Evolutionary conservation across 495 filamentous ascomycete species (phyloP).

Genomic region (Xylaria intraflava): DNA sequence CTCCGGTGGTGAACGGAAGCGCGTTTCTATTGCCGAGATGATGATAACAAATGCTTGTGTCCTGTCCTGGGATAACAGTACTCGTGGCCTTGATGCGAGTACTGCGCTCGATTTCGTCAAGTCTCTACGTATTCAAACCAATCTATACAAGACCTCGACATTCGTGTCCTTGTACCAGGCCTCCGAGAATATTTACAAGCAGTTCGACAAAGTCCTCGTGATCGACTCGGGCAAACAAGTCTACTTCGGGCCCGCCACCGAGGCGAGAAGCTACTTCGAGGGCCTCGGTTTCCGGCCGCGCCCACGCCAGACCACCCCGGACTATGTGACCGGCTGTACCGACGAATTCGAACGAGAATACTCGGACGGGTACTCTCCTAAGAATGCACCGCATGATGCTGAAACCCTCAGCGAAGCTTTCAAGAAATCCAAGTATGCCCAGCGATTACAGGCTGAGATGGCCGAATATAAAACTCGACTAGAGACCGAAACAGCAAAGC

Average conservation of each 20-base stretch:
- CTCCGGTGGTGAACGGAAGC: slow-evolving; percentile 79
- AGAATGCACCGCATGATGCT: slow-evolving; percentile 60
- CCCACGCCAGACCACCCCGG: slow-evolving; percentile 77
- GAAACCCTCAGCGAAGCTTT: slow-evolving; percentile 62
- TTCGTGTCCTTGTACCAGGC: slow-evolving; percentile 82
- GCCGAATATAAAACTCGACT: slow-evolving; percentile 54
- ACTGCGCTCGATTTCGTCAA: slow-evolving; percentile 71
- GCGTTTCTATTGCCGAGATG: slow-evolving; percentile 65
- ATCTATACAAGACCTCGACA: slow-evolving; percentile 71
- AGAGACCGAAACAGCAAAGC: slow-evolving; percentile 44
- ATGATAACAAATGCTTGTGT: slow-evolving; percentile 68
- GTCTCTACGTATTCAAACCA: slow-evolving; percentile 68
- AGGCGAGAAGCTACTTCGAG: slow-evolving; percentile 75
- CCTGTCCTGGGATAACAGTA: slow-evolving; percentile 77
- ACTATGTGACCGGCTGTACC: slow-evolving; percentile 80
- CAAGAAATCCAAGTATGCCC: slow-evolving; percentile 52
- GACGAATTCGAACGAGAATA: slow-evolving; percentile 78
- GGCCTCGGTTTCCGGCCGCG: slow-evolving; percentile 70
- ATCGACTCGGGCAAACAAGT: slow-evolving; percentile 74
- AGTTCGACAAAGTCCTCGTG: slow-evolving; percentile 83
- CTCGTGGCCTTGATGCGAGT: slow-evolving; percentile 74
- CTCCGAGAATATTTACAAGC: slow-evolving; percentile 73
- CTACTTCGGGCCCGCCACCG: slow-evolving; percentile 66
- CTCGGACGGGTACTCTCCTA: slow-evolving; percentile 51
- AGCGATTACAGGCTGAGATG: slow-evolving; percentile 60